phyloP scores from a whole-genome alignment of 805 yeast genomes.

The Yarrowia sp. region DNA sequence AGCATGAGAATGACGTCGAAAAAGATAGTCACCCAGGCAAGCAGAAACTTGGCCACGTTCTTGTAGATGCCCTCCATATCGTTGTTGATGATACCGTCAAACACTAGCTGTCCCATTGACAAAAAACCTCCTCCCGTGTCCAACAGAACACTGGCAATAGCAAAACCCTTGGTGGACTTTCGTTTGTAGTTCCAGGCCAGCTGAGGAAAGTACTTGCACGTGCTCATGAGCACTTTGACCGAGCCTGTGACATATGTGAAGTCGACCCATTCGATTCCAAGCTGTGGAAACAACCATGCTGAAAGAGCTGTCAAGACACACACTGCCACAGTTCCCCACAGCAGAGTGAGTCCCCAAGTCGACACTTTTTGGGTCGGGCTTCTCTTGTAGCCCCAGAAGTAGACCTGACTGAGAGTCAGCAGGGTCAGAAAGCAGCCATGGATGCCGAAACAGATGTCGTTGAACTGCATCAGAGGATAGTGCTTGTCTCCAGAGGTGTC shows the following conservation, averaged over 20 bases:
- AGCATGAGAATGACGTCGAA: constrained; percentile 5
- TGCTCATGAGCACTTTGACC: not conserved
- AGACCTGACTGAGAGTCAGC: not conserved
- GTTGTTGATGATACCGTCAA: not conserved
- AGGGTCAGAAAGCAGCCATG: constrained; percentile 37
- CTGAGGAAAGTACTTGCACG: constrained; percentile 9
- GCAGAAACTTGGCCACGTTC: not conserved
- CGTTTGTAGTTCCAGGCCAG: not conserved
- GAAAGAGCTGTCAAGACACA: not conserved
- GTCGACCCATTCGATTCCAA: not conserved
- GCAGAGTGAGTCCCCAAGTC: not conserved
- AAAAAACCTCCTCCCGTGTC: not conserved
- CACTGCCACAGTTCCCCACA: not conserved
- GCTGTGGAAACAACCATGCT: not conserved
- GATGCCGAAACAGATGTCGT: constrained; percentile 45
- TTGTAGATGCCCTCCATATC: not conserved
- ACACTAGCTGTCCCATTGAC: not conserved
- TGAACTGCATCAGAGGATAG: constrained; percentile 43
- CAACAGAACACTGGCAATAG: not conserved
- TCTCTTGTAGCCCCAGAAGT: not conserved
- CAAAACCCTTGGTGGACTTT: not conserved
- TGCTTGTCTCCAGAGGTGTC: not conserved
- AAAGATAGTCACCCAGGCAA: not conserved
- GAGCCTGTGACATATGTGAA: not conserved
- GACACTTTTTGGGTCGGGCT: not conserved